Conservation (phyloP, 2,329 filamentous ascomycete genomes). For the Dactylellina haptotyla region DNA sequence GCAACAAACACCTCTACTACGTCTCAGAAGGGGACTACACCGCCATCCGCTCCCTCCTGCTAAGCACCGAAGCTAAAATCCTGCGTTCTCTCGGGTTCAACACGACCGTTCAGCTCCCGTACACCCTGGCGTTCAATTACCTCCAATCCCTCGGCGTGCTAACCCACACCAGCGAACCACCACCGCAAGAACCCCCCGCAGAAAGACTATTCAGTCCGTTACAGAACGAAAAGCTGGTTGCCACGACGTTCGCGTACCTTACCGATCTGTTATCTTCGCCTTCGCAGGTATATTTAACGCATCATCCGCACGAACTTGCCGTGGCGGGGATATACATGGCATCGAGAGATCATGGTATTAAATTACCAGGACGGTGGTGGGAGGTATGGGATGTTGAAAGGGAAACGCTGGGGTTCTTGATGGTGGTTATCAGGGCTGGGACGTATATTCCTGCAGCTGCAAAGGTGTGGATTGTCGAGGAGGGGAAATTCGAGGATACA, state of each 20-base stretch:
- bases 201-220: conserved; percentile 53
- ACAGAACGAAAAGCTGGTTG: conserved; percentile 68
- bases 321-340: conserved; percentile 92
- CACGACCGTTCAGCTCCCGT: conserved; percentile 84
- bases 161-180: conserved; percentile 50
- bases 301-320: conserved; percentile 86
- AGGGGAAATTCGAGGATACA: conserved; percentile 27
- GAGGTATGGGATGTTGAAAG: conserved; percentile 96
- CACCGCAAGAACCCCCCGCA: conserved; percentile 47
- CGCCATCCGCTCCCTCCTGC: conserved; percentile 71
- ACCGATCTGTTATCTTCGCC: conserved; percentile 87
- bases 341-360: conserved; percentile 77
- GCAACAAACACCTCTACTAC: conserved; percentile 68
- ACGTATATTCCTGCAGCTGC: conserved; percentile 9
- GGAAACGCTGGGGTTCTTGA: conserved; percentile 91
- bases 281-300: conserved; percentile 88
- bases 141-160: conserved; percentile 85
- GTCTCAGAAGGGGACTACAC: conserved; percentile 79
- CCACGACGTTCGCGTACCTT: conserved; percentile 77
- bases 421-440: conserved; percentile 66
- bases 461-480: conserved; percentile 39
- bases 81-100: conserved; percentile 81
- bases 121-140: conserved; percentile 88
- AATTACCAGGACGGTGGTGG: conserved; percentile 94
- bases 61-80: conserved; percentile 80